Conservation (phyloP, 2,329 filamentous ascomycete species). For the Teratosphaeria epicoccoides region DNA sequence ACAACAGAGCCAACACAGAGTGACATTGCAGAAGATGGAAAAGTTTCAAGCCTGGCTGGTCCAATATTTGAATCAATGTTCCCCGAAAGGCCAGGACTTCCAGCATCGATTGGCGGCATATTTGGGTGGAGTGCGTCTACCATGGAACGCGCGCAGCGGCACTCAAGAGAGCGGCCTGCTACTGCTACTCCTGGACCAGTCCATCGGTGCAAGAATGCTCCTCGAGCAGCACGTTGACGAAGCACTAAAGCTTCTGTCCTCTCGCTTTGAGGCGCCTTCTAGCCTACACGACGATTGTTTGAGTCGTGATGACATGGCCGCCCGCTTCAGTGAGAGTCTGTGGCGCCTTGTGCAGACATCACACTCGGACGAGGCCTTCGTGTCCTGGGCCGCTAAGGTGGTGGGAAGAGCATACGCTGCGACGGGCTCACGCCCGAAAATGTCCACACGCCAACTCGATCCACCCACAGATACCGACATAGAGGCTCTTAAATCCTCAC, state of each 20-base stretch:
- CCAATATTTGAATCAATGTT: slow-evolving; percentile 54
- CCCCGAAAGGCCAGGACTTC: not conserved
- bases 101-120: slow-evolving; percentile 9
- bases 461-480: not conserved
- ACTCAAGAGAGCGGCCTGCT: slow-evolving; percentile 72
- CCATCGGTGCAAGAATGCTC: slow-evolving; percentile 27
- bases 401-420: slow-evolving; percentile 71
- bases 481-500: slow-evolving; percentile 16
- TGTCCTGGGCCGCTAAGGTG: slow-evolving; percentile 75
- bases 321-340: slow-evolving; percentile 22
- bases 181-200: slow-evolving; percentile 68
- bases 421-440: slow-evolving; percentile 18
- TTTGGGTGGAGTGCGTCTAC: slow-evolving; percentile 45
- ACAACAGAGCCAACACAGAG: slow-evolving; percentile 70
- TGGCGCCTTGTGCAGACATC: slow-evolving; percentile 13
- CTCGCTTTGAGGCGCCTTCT: slow-evolving; percentile 56
- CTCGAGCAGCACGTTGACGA: slow-evolving; percentile 54
- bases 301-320: slow-evolving; percentile 53
- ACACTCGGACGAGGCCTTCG: slow-evolving; percentile 19
- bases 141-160: slow-evolving; percentile 58
- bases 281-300: slow-evolving; percentile 56
- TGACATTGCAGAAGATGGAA: slow-evolving; percentile 64
- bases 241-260: slow-evolving; percentile 63
- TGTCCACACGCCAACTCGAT: not conserved
- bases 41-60: slow-evolving; percentile 71